Conservation (phyloP, 2,329 filamentous ascomycete genomes). For the Arthrobotrys musiformis region DNA sequence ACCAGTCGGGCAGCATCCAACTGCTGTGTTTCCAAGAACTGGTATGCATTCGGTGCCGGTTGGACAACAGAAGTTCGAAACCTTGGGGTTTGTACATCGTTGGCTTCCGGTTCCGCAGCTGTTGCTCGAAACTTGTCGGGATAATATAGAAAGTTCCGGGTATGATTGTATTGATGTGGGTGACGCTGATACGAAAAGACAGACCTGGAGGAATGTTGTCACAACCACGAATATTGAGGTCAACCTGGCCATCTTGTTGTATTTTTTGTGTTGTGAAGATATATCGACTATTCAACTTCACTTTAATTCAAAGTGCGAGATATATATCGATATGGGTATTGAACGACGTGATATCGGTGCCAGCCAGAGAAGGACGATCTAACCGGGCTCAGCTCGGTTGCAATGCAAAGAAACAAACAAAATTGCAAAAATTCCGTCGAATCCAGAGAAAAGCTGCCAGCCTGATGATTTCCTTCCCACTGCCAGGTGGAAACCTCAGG, state of each 20-base stretch:
- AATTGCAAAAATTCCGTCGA: too few relatives aligned
- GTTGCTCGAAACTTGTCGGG: conserved; percentile 32
- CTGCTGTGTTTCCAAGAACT: conserved; percentile 42
- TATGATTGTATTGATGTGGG: conserved; percentile 32
- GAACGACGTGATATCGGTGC: background rate
- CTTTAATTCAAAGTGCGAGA: background rate
- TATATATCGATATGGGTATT: background rate
- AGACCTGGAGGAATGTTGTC: conserved; percentile 21
- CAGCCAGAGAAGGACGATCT: background rate
- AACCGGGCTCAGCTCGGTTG: background rate
- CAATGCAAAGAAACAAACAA: background rate
- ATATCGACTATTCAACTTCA: background rate
- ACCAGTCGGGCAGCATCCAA: conserved; percentile 48
- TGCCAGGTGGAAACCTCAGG: conserved; percentile 8
- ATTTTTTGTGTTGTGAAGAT: conserved; percentile 45
- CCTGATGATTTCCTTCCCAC: conserved; percentile 17
- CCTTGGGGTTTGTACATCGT: conserved; percentile 41
- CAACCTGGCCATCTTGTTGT: conserved; percentile 28
- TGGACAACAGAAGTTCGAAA: conserved; percentile 54
- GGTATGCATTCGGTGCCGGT: conserved; percentile 45
- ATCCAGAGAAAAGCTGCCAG: background rate
- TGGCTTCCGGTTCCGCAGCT: conserved; percentile 41
- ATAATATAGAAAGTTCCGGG: conserved; percentile 45
- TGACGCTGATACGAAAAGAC: conserved; percentile 28
- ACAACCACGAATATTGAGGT: background rate